phyloP scores from a whole-genome alignment of 768 basidiomycete species.

The Nevesoporus exiguus region DNA sequence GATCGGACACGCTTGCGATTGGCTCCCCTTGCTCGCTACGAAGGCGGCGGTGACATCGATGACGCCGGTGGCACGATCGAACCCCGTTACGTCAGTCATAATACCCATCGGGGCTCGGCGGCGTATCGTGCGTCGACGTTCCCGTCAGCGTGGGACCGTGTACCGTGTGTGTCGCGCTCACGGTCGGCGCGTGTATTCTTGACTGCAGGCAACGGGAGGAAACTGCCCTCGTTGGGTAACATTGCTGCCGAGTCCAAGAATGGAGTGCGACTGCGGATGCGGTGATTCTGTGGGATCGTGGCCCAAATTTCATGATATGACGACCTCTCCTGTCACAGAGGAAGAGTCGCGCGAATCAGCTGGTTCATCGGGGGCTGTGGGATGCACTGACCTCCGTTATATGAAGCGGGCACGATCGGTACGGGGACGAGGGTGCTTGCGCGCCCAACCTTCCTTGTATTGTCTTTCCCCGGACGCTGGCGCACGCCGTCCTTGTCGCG shows the following conservation, averaged over 20 bases:
- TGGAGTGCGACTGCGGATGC: slow-evolving; percentile 5
- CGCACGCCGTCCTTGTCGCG: background rate
- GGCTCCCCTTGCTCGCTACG: slow-evolving; percentile 1
- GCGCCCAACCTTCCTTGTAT: background rate
- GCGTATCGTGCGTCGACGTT: background rate
- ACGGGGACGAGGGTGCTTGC: slow-evolving; percentile 8
- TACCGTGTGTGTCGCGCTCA: background rate
- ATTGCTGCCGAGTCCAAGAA: slow-evolving; percentile 12
- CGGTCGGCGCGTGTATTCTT: background rate
- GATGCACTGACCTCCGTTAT: background rate
- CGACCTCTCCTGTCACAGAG: background rate
- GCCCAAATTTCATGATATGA: slow-evolving; percentile 11
- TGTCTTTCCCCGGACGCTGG: background rate
- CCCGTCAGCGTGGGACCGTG: slow-evolving; percentile 17
- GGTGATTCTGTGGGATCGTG: slow-evolving; percentile 12
- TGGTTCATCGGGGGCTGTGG: slow-evolving; percentile 6
- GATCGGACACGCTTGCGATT: slow-evolving; percentile 8
- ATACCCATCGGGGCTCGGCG: background rate
- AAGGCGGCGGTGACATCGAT: slow-evolving; percentile 24
- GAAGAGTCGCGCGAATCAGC: background rate
- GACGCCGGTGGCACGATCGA: slow-evolving; percentile 28
- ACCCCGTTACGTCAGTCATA: slow-evolving; percentile 21
- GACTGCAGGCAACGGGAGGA: background rate
- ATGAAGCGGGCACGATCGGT: slow-evolving; percentile 11
- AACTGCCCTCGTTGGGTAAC: slow-evolving; percentile 3